Base-by-base conservation (phyloP, 2,329 filamentous ascomycete genomes). In the Colletotrichum camelliae region DNA sequence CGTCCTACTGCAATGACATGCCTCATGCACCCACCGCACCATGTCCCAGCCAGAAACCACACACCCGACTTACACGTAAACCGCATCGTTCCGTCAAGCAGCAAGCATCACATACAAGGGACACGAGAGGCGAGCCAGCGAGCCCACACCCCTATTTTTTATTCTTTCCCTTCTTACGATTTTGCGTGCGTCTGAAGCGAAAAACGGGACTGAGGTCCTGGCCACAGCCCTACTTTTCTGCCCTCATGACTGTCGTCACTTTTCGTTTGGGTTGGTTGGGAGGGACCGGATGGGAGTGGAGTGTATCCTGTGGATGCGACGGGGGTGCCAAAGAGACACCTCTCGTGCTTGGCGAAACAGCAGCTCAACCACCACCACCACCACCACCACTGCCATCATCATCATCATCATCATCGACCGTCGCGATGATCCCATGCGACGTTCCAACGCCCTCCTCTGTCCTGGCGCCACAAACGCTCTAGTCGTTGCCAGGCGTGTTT, bases 221-320 rank as follows among this genome's bases (percentile, higher is more conserved):
- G 9, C 67, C 67, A 70, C 67, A 70, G 67, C 67, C 67, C 67
- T 70, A 70, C 67, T 70, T 70, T 70, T 43, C 31, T 70, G 67
- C 67, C 67, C 67, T 70, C 67, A 62, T 62, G 57, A 61, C 35
- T n/a, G 58, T 62, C 37, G 29, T 61, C 58, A 33, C 18, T 48
- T 27, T 24, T 43, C 24, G 33, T 52, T 6, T 39, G 33, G 21
- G 66, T 68, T 57, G n/a, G 21, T 31, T 29, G 52, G 21, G 33
- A 39, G 10, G 33, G 35, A 52, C 24, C 33, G 29, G 33, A 24
- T 68, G 18, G 66, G 21, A 55, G 16, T 58, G 65, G 61, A 52
- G 43, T 52, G 43, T 4, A n/a, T 21, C n/a, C n/a, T 69, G 67
- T 70, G 67, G 57, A 55, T 70, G 57, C 48, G 66, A 60, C 66